phyloP scores from a whole-genome alignment of 257 asterid species.

The Rehmannia glutinosa region DNA sequence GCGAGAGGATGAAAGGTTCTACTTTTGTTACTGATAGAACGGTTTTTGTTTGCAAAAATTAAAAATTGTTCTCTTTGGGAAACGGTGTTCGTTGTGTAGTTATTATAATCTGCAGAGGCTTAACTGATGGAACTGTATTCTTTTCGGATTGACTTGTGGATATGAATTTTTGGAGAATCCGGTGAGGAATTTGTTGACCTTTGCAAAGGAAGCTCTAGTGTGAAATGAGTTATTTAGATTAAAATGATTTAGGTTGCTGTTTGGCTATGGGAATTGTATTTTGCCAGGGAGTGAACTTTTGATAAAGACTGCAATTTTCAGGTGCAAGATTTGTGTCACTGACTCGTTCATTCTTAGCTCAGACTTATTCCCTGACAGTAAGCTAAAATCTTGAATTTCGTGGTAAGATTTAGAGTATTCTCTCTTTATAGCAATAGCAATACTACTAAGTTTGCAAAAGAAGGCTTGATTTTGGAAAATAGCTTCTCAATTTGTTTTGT shows the following conservation, averaged over 20 bases:
- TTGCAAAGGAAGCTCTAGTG: not conserved
- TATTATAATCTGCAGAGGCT: conserved; percentile 3
- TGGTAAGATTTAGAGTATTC: not conserved
- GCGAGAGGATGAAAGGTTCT: not conserved
- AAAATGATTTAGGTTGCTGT: not conserved
- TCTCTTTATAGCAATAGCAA: not conserved
- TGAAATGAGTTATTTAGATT: conserved; percentile 7
- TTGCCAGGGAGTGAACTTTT: not conserved
- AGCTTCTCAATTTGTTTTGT: not conserved
- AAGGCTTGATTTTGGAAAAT: not conserved
- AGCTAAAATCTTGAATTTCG: not conserved
- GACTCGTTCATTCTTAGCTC: too few relatives aligned
- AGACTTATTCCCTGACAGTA: too few relatives aligned
- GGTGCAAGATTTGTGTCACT: not conserved
- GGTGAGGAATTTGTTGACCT: not conserved
- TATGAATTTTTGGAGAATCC: not conserved
- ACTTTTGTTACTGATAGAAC: not conserved
- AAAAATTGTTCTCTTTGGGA: not conserved
- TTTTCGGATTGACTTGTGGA: too few relatives aligned
- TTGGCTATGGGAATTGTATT: not conserved
- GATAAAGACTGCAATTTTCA: not conserved
- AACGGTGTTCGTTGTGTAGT: not conserved
- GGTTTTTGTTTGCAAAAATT: not conserved
- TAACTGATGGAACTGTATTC: too few relatives aligned
- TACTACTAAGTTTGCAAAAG: not conserved